Base-by-base conservation (phyloP, 805 yeast genomes). In the Torulaspora microellipsoides region DNA sequence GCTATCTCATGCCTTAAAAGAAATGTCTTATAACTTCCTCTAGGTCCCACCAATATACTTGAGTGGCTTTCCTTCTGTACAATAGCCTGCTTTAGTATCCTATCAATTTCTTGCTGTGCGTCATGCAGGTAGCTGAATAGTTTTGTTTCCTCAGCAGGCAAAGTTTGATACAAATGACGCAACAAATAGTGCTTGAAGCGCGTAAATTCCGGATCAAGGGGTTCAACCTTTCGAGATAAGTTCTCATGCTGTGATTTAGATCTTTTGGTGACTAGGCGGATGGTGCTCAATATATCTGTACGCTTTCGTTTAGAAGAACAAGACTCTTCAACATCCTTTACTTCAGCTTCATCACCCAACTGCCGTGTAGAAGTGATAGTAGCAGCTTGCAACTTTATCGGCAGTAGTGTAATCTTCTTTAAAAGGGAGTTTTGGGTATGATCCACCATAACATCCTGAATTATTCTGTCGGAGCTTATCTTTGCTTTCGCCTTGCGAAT, bases 1-100 rank as follows among this genome's bases (percentile, higher is more conserved):
- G 58, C 47, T 13, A 93, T 43, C 0, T 83, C 88, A 4, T 71
- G 65, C 27, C 83, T 71, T 2, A 91, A 67, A 3, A 85, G 62
- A 2, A 77, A 65, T 0, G 90, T 71, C 59, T 91, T 91, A 0
- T 95, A 97, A 4, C 80, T 69, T 2, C 83, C 80, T 34, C 89
- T 67, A 0, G 96, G 87, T 0, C 98, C 98, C 35, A 89, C 72
- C 1, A 91, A 46, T 6, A 91, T 66, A 10, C 81, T 77, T 2
- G 97, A 91, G 58, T 86, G 88, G 6, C 95, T 90, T 49, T 88
- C 93, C 25, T 77, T 73, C 47, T 77, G 77, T 17, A 69, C 66
- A 1, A 89, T 72, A 0, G 95, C 81, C 48, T 80, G 80, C 38
- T 77, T 78, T 39, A 90, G 58, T 51, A 86, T 60, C 10, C 68